Evolutionary conservation across 148 eudicot species (phyloP).

Genomic region (Vaccinium vitisidaea): DNA sequence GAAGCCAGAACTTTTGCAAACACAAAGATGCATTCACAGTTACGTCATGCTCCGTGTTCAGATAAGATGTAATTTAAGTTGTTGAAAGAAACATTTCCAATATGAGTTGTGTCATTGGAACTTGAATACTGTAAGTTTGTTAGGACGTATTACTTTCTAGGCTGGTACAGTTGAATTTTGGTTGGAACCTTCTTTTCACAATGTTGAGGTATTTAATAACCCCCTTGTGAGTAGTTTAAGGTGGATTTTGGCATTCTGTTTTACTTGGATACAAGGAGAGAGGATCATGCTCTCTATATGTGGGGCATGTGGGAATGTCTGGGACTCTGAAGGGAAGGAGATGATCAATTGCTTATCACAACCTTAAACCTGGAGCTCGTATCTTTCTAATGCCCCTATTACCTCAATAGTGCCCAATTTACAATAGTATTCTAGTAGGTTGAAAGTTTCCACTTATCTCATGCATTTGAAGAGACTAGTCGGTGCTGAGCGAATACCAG

Average conservation of each 20-base stretch:
- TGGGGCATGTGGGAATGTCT: background rate
- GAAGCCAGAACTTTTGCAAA: too few relatives aligned
- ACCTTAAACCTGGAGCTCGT: background rate
- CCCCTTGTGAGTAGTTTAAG: background rate
- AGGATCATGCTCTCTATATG: background rate
- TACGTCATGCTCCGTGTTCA: background rate
- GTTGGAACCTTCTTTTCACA: background rate
- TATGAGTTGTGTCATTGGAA: background rate
- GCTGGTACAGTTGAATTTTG: background rate
- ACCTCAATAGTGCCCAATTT: background rate
- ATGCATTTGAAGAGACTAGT: background rate
- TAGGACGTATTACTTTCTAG: background rate
- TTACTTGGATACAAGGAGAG: background rate
- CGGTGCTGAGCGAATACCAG: background rate
- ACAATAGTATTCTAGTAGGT: background rate
- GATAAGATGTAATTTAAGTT: background rate
- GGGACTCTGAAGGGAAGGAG: background rate
- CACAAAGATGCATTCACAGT: too few relatives aligned
- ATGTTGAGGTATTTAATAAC: background rate
- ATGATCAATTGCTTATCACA: background rate
- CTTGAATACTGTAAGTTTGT: background rate
- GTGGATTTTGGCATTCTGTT: conserved; percentile 1
- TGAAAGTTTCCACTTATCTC: background rate
- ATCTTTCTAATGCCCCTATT: background rate
- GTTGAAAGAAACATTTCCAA: background rate